Evolutionary conservation across 108 stramenopile genomes (phyloP).

Genomic region (Discostella stelligeroides): DNA sequence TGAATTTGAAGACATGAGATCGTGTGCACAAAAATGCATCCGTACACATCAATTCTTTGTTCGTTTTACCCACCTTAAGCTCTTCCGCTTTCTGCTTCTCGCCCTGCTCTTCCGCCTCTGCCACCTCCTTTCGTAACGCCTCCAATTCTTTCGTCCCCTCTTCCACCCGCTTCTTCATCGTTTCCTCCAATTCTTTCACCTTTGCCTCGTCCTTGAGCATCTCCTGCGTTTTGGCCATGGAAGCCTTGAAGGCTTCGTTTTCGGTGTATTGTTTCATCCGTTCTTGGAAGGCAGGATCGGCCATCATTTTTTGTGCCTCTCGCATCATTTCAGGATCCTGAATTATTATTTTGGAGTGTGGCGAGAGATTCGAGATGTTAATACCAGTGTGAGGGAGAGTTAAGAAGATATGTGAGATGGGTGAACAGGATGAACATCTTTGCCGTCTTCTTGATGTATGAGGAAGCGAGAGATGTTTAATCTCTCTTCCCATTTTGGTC

Average conservation of each 20-base stretch:
- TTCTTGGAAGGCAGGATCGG: conserved; percentile 78
- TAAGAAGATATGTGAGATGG: neutral
- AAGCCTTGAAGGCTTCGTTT: conserved; percentile 60
- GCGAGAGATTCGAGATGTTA: no score
- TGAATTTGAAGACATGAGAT: no score
- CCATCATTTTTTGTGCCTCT: conserved; percentile 88
- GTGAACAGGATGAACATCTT: no score
- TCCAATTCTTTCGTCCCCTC: conserved; percentile 74
- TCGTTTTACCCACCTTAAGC: conserved; percentile 36
- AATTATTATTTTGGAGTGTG: no score
- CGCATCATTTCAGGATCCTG: conserved; percentile 92
- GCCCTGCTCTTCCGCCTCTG: conserved; percentile 41
- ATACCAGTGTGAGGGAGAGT: no score
- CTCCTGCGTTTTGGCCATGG: conserved; percentile 68
- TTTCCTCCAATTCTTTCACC: conserved; percentile 76
- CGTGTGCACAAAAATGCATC: neutral
- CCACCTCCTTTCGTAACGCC: conserved; percentile 55
- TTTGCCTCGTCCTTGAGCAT: conserved; percentile 76
- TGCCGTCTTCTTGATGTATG: no score
- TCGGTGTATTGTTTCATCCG: conserved; percentile 84
- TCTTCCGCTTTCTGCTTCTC: conserved; percentile 31
- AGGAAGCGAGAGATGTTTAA: no score
- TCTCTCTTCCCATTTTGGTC: no score
- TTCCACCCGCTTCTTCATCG: conserved; percentile 59
- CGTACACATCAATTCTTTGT: no score